Conservation (phyloP, 345 rosid species). For the Acer saccharum region DNA sequence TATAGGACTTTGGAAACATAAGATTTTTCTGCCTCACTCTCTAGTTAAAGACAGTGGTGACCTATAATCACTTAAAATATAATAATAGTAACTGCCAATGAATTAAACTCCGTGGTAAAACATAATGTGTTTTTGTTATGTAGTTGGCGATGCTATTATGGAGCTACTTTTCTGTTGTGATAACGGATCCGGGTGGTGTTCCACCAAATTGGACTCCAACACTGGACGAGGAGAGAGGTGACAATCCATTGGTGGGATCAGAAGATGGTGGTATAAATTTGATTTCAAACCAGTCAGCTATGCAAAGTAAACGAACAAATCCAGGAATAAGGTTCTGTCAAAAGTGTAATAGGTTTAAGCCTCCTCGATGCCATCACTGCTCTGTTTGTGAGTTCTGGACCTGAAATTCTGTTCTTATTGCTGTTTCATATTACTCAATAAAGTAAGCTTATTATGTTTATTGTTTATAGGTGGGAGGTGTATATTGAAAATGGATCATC, state of each 20-base stretch:
- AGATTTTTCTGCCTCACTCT: background rate
- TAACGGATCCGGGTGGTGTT: constrained; percentile 84
- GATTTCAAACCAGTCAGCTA: constrained; percentile 23
- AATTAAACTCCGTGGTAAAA: background rate
- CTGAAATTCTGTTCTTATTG: background rate
- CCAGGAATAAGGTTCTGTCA: constrained; percentile 56
- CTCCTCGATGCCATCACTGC: constrained; percentile 82
- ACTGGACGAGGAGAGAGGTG: constrained; percentile 63
- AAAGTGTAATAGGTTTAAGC: constrained; percentile 70
- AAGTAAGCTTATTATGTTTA: constrained; percentile 29
- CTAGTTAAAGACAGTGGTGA: background rate
- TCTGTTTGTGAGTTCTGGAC: constrained; percentile 66
- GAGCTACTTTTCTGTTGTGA: constrained; percentile 75
- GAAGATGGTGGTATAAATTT: constrained; percentile 18
- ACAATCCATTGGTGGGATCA: constrained; percentile 34
- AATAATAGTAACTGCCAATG: constrained; percentile 8
- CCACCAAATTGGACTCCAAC: constrained; percentile 68
- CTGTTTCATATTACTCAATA: constrained; percentile 5
- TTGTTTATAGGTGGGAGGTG: constrained; percentile 71
- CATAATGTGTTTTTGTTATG: constrained; percentile 22
- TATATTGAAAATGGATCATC: constrained; percentile 88
- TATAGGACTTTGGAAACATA: background rate
- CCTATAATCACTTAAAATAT: background rate
- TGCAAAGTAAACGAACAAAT: constrained; percentile 33
- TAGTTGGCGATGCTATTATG: constrained; percentile 75